phyloP scores from a whole-genome alignment of 495 filamentous ascomycete genomes.

The Filosporella fistucella region DNA sequence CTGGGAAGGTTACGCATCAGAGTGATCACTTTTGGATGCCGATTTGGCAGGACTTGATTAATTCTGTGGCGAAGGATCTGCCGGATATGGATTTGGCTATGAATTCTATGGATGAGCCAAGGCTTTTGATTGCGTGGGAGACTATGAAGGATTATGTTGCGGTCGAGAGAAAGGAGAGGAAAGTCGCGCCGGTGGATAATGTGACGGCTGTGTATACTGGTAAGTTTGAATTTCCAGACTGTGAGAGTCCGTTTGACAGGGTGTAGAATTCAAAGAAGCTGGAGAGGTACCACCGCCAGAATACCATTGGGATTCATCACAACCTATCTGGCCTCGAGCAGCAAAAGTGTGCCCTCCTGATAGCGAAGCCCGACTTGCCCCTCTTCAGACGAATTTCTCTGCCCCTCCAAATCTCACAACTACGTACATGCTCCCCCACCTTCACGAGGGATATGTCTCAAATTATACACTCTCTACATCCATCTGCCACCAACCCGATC shows the following conservation, averaged over 20 bases:
- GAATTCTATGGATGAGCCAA: slow-evolving; percentile 64
- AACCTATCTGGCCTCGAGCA: slow-evolving; percentile 24
- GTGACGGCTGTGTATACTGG: background rate
- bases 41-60: slow-evolving; percentile 51
- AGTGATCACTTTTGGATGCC: slow-evolving; percentile 57
- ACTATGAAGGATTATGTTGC: slow-evolving; percentile 50
- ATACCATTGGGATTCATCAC: slow-evolving; percentile 31
- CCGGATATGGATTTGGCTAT: slow-evolving; percentile 70
- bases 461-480: slow-evolving; percentile 61
- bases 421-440: slow-evolving; percentile 35
- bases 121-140: slow-evolving; percentile 61
- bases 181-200: slow-evolving; percentile 26
- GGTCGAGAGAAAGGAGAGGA: slow-evolving; percentile 42
- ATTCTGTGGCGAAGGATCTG: slow-evolving; percentile 48
- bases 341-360: slow-evolving; percentile 53
- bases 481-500: slow-evolving; percentile 52
- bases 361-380: slow-evolving; percentile 45
- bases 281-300: slow-evolving; percentile 16
- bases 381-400: slow-evolving; percentile 32
- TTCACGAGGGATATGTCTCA: slow-evolving; percentile 49
- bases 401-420: slow-evolving; percentile 2
- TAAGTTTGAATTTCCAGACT: background rate
- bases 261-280: background rate
- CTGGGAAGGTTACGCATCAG: slow-evolving; percentile 45
- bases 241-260: background rate